Conservation (phyloP, 2,329 filamentous ascomycete species). For the Stagonosporopsis cucurbitacearum region DNA sequence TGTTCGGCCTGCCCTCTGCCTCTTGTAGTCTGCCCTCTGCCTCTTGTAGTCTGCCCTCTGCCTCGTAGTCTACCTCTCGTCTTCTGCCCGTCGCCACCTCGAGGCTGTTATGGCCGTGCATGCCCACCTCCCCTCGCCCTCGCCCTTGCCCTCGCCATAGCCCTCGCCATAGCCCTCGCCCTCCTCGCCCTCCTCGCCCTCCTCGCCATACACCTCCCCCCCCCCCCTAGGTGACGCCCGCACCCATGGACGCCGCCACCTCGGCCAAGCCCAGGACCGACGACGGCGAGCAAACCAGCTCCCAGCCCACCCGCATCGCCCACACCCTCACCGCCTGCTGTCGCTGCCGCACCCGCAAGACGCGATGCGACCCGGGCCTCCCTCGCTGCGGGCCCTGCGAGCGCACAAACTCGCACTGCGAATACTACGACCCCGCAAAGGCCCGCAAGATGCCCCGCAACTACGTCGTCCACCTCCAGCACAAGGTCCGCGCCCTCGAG, state of each 20-base stretch:
- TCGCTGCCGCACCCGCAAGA: conserved; percentile 89
- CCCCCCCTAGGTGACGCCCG: conserved; percentile 19
- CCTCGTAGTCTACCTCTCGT: conserved; percentile 7
- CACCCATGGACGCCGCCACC: conserved; percentile 34
- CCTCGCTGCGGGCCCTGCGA: conserved; percentile 93
- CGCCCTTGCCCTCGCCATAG: conserved; percentile 1
- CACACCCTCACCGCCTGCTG: conserved; percentile 83
- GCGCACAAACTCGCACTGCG: conserved; percentile 86
- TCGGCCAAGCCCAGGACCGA: conserved; percentile 28
- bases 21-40: too few species aligned
- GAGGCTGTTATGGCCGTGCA: conserved; percentile 29
- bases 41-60: too few species aligned
- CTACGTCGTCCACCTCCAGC: conserved; percentile 91
- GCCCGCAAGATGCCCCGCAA: conserved; percentile 84
- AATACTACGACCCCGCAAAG: conserved; percentile 92
- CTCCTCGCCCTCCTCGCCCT: not conserved
- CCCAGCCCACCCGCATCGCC: conserved; percentile 66
- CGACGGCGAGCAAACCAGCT: conserved; percentile 25
- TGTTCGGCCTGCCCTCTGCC: too few species aligned
- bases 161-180: not conserved
- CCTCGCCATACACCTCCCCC: too few species aligned
- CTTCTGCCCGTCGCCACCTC: not conserved
- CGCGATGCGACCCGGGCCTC: conserved; percentile 89
- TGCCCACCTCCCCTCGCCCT: conserved; percentile 26
- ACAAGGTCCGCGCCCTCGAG: conserved; percentile 82